A percentile compares a stretch with the other conserved stretches of the same genome.
phyloP scores from a whole-genome alignment of 2,329 filamentous ascomycete genomes.

The Talaromyces sp. region DNA sequence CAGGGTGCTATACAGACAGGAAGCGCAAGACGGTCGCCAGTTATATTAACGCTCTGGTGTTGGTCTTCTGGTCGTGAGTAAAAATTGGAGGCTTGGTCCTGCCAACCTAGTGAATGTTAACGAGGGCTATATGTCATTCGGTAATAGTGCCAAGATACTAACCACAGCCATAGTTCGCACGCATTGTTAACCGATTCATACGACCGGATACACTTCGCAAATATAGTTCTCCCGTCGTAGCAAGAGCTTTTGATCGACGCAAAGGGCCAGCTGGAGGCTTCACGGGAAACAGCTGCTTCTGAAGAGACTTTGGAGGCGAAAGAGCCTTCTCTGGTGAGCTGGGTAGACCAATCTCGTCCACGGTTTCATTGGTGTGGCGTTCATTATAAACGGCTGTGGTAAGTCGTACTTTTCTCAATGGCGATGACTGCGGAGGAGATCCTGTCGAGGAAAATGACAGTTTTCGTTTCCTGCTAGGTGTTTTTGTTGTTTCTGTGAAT shows the following conservation, averaged over 20 bases:
- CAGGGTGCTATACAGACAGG: constrained; percentile 64
- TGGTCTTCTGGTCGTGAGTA: constrained; percentile 53
- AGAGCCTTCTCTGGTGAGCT: background rate
- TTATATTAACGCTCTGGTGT: constrained; percentile 42
- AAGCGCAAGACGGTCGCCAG: constrained; percentile 41
- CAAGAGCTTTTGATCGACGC: constrained; percentile 30
- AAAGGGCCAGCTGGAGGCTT: constrained; percentile 24
- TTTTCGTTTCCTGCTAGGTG: constrained; percentile 42
- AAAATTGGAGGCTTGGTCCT: constrained; percentile 55
- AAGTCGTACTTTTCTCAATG: constrained; percentile 38
- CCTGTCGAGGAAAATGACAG: constrained; percentile 40
- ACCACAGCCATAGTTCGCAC: constrained; percentile 34
- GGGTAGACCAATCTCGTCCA: constrained; percentile 22
- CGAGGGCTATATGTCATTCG: background rate
- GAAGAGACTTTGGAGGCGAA: constrained; percentile 7
- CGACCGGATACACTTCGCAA: constrained; percentile 32
- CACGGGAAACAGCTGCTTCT: constrained; percentile 7
- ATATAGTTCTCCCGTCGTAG: constrained; percentile 33
- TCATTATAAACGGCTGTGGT: constrained; percentile 26
- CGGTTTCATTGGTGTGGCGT: constrained; percentile 18
- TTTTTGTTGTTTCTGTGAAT: constrained; percentile 26
- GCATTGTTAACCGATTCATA: constrained; percentile 26
- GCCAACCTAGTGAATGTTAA: constrained; percentile 41
- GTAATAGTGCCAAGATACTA: constrained; percentile 8
- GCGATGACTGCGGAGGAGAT: constrained; percentile 47